Conservation (phyloP, 108 stramenopile species). For the Aurantiochytrium sp. region DNA sequence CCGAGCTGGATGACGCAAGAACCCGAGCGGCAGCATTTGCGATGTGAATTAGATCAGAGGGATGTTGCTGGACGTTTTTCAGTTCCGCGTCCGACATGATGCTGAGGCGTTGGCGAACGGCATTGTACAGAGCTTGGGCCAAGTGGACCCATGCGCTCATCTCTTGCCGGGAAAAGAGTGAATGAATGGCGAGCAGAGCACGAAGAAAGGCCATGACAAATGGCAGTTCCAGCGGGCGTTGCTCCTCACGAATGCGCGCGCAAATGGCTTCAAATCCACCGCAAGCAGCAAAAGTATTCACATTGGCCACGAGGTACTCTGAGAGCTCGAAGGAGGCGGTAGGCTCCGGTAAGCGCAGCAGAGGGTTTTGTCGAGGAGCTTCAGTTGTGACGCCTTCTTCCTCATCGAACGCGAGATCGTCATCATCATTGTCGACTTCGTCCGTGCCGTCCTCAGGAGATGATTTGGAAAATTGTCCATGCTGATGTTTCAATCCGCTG, state of each 20-base stretch:
- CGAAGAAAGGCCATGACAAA: not conserved
- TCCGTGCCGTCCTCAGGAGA: no score
- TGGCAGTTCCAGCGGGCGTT: not conserved
- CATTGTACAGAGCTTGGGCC: not conserved
- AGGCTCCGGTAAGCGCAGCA: not conserved
- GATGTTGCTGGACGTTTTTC: not conserved
- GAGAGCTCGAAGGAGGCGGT: not conserved
- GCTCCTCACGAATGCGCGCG: not conserved
- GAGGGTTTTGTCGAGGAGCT: not conserved
- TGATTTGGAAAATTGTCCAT: no score
- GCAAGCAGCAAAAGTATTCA: not conserved
- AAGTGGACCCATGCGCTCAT: not conserved
- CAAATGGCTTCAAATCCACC: not conserved
- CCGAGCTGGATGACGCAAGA: not conserved
- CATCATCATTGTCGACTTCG: no score
- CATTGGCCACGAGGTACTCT: not conserved
- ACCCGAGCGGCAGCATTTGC: not conserved
- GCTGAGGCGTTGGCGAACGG: not conserved
- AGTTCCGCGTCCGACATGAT: not conserved
- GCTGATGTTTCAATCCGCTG: no score
- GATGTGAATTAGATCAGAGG: not conserved
- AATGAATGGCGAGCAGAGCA: not conserved
- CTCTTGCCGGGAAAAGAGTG: not conserved
- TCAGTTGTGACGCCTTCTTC: no score
- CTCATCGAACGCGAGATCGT: no score